phyloP scores from a whole-genome alignment of 306 rosid species.

The Gleditsia sinensis region DNA sequence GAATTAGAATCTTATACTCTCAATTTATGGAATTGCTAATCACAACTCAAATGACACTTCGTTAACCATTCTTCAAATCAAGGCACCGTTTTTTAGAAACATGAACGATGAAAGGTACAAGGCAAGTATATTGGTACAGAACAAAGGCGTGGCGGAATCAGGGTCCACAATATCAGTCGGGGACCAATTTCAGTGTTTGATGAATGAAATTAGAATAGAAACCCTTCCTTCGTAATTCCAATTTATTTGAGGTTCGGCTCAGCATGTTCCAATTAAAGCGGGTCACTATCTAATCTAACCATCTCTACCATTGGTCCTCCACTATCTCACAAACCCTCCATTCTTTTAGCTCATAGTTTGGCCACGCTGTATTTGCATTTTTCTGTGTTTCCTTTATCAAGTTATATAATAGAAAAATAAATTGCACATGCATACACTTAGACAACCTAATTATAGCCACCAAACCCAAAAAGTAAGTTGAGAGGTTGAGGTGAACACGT shows the following conservation, averaged over 20 bases:
- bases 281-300: not conserved
- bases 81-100: too few relatives aligned
- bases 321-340: too few relatives aligned
- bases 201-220: not conserved
- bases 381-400: too few relatives aligned
- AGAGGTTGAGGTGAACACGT: not conserved
- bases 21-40: too few relatives aligned
- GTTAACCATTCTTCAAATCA: too few relatives aligned
- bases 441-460: not conserved
- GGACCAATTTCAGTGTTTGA: not conserved
- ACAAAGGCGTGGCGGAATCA: slow-evolving; percentile 14
- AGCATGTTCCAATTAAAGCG: slow-evolving; percentile 21
- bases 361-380: too few relatives aligned
- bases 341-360: too few relatives aligned
- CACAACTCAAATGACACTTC: too few relatives aligned
- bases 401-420: too few relatives aligned
- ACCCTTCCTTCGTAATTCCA: not conserved
- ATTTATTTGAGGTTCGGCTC: slow-evolving; percentile 1
- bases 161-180: slow-evolving; percentile 69
- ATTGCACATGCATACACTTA: not conserved
- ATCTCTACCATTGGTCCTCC: too few relatives aligned
- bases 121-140: slow-evolving; percentile 39
- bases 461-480: not conserved
- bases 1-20: too few relatives aligned
- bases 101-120: slow-evolving; percentile 44